phyloP scores from a whole-genome alignment of 129 eudicot genomes.

The sunflower (Helianthus annuus) region DNA sequence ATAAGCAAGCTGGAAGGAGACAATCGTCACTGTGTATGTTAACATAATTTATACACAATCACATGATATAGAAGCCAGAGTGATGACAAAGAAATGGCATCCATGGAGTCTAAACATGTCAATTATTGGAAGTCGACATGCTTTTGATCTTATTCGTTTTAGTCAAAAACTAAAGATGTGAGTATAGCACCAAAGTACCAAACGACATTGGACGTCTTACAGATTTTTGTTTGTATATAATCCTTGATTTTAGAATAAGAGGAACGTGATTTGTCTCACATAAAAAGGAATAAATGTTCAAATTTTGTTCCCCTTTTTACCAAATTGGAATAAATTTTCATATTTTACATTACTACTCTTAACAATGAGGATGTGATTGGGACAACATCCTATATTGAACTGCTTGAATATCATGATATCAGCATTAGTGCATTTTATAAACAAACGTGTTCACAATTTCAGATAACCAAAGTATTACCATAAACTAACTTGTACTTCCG shows the following conservation, averaged over 20 bases:
- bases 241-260: background rate
- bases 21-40: slow-evolving; percentile 3
- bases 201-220: background rate
- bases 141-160: slow-evolving; percentile 3
- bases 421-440: background rate
- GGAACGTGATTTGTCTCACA: background rate
- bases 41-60: slow-evolving; percentile 5
- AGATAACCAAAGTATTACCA: background rate
- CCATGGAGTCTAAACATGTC: slow-evolving; percentile 12
- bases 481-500: background rate
- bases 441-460: background rate
- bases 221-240: background rate
- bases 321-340: background rate
- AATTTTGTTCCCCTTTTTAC: background rate
- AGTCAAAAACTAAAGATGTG: background rate
- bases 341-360: background rate
- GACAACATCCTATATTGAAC: background rate
- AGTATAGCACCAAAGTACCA: background rate
- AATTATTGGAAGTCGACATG: background rate
- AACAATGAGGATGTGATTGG: background rate
- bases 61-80: slow-evolving; percentile 3
- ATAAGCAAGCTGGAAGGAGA: slow-evolving; percentile 14
- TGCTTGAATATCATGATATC: background rate
- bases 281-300: background rate
- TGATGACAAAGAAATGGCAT: slow-evolving; percentile 6